phyloP scores from a whole-genome alignment of 148 eudicot species.

The Euryodendron excelsum region DNA sequence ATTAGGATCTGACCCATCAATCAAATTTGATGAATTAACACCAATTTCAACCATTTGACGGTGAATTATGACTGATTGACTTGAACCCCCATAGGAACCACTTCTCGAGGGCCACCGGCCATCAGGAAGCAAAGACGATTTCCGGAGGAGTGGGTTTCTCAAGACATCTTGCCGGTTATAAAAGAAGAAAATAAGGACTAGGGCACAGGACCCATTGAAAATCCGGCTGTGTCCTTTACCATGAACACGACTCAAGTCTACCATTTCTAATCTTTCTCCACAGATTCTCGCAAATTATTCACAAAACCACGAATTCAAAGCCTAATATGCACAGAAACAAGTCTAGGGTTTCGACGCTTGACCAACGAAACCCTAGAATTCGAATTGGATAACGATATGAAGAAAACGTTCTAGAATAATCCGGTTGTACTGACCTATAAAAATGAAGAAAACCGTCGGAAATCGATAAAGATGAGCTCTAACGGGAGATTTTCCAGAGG shows the following conservation, averaged over 20 bases:
- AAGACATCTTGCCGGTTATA: conserved; percentile 51
- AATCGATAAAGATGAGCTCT: conserved; percentile 1
- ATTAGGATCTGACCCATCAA: conserved; percentile 30
- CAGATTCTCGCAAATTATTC: neutral
- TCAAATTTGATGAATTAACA: conserved; percentile 30
- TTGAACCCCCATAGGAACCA: conserved; percentile 27
- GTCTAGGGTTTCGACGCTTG: neutral
- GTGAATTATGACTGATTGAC: conserved; percentile 25
- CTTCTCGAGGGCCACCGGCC: conserved; percentile 20
- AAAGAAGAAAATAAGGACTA: conserved; percentile 53
- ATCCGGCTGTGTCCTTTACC: conserved; percentile 36
- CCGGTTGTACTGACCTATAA: neutral
- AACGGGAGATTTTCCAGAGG: neutral
- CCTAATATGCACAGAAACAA: neutral
- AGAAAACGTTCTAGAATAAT: neutral
- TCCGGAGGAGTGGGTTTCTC: conserved; percentile 36
- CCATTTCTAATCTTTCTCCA: conserved; percentile 22
- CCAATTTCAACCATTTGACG: conserved; percentile 48
- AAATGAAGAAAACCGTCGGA: neutral
- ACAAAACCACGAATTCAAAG: neutral
- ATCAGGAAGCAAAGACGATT: conserved; percentile 24
- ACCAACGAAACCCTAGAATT: conserved; percentile 4
- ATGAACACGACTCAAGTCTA: conserved; percentile 16
- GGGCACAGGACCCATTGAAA: conserved; percentile 53
- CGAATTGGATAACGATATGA: neutral